phyloP scores from a whole-genome alignment of 768 basidiomycete species.

The Russula earlei region DNA sequence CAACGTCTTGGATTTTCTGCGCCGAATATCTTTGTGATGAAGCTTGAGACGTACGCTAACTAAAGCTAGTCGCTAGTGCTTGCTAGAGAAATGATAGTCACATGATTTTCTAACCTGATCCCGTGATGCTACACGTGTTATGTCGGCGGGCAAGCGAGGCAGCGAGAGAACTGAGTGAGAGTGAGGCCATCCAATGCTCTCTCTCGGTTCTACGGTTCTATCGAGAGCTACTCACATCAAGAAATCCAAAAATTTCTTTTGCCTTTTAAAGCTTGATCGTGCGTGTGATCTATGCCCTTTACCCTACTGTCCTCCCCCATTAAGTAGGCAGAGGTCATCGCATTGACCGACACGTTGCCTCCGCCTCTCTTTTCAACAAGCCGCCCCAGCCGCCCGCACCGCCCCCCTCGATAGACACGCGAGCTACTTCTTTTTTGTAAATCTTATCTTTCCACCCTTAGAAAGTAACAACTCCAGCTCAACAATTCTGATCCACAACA shows the following conservation, averaged over 20 bases:
- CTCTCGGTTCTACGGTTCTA: constrained; percentile 4
- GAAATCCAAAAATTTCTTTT: too few species aligned
- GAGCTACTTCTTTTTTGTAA: not conserved
- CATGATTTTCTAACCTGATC: not conserved
- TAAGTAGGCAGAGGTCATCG: not conserved
- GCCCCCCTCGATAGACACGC: not conserved
- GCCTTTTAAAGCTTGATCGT: constrained; percentile 7
- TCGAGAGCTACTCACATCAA: too few species aligned
- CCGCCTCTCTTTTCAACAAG: not conserved
- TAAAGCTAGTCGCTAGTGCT: not conserved
- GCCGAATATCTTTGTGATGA: constrained; percentile 73
- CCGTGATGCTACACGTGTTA: constrained; percentile 20
- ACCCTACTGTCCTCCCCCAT: constrained; percentile 4
- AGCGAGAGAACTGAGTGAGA: too few species aligned
- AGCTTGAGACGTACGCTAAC: constrained; percentile 34
- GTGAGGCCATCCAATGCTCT: too few species aligned
- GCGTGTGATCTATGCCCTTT: not conserved
- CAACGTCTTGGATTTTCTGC: constrained; percentile 66
- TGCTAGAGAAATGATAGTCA: too few species aligned
- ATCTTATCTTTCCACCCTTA: constrained; percentile 5
- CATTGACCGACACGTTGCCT: not conserved
- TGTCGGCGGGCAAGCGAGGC: constrained; percentile 1
- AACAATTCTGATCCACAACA: not conserved
- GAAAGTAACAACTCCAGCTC: not conserved
- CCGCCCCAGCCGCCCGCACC: not conserved